A percentile compares a stretch with the other conserved stretches of the same genome.
phyloP scores from a whole-genome alignment of 495 filamentous ascomycete species.

The Hypoxylon fragiforme region DNA sequence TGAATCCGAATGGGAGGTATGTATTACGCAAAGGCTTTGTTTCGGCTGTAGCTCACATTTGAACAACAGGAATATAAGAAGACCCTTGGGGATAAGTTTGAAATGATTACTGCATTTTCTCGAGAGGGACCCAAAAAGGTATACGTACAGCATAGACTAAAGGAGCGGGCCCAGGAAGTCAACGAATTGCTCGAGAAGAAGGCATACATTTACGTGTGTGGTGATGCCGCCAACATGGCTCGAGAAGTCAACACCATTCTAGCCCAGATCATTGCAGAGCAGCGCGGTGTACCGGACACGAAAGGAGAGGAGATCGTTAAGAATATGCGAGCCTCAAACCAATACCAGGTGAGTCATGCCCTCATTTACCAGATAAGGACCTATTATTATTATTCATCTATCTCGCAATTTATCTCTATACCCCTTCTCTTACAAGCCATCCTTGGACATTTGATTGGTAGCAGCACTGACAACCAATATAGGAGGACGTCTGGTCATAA shows the following conservation, averaged over 20 bases:
- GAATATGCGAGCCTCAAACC: constrained; percentile 86
- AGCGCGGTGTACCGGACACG: constrained; percentile 76
- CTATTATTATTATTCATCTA: no score
- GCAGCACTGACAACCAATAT: constrained; percentile 33
- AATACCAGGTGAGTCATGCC: constrained; percentile 76
- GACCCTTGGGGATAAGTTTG: constrained; percentile 82
- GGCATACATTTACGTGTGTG: constrained; percentile 97
- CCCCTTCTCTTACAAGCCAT: background rate
- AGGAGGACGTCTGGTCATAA: constrained; percentile 91
- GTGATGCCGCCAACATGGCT: constrained; percentile 98
- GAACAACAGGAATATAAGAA: constrained; percentile 71
- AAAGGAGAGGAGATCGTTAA: constrained; percentile 97
- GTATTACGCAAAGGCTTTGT: constrained; percentile 38
- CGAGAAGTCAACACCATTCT: constrained; percentile 89
- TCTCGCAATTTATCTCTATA: background rate
- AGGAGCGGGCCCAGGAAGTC: constrained; percentile 79
- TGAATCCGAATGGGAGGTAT: constrained; percentile 88
- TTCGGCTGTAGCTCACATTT: constrained; percentile 18
- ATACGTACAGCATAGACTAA: constrained; percentile 92
- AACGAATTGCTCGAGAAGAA: constrained; percentile 85
- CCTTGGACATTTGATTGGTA: background rate
- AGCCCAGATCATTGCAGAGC: constrained; percentile 78
- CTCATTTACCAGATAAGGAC: background rate
- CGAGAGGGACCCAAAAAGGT: constrained; percentile 84
- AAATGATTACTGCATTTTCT: constrained; percentile 91